Evolutionary conservation across 1,284 basidiomycete species (phyloP), one percentile per base, ranked within the genome.

Genomic region (Cryptococcus sp.): DNA sequence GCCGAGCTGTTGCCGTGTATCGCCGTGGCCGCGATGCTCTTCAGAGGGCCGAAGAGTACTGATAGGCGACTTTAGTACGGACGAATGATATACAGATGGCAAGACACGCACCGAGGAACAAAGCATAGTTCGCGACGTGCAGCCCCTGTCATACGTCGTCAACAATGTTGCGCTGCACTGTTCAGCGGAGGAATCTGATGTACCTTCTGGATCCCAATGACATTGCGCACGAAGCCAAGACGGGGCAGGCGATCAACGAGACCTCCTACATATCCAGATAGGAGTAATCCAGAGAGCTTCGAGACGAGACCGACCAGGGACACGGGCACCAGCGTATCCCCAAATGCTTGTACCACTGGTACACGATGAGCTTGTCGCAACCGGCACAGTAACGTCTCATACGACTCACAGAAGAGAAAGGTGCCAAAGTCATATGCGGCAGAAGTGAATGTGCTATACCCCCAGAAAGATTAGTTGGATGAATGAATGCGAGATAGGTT

Each of bases 231-330:
- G 31, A 80, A 69, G 0, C 62, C 56, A 38, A 72, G 61, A 6
- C 68, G 56, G 3, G 56, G 59, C 1, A 53, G 47, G 0, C 27
- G 19, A 60, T 82, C 82, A 22, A 82, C 78, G 38, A 77, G 56
- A 1, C 72, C 67, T 0, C 81, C 82, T 22, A 82, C 72, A 23
- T 67, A 72, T 13, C 77, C 74, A 2, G 74, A 69, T 10, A 78
- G 67, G 1, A 80, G 16, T 17, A 82, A 71, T 5, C 78, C 78
- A 1, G 70, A 64, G 11, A 72, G 68, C 1, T 80, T 82, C 0
- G 78, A 78, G 48, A 69, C 62, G 27, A 82, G 75, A 11, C 82
- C 82, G 47, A 81, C 79, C 16, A 82, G 63, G 0, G 81, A 82
- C 0, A 81, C 80, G 2, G 81, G 81, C 0, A 82, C 73, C 27